Evolutionary conservation across 306 rosid genomes (phyloP).

Genomic region (Adenanthera pavonina): DNA sequence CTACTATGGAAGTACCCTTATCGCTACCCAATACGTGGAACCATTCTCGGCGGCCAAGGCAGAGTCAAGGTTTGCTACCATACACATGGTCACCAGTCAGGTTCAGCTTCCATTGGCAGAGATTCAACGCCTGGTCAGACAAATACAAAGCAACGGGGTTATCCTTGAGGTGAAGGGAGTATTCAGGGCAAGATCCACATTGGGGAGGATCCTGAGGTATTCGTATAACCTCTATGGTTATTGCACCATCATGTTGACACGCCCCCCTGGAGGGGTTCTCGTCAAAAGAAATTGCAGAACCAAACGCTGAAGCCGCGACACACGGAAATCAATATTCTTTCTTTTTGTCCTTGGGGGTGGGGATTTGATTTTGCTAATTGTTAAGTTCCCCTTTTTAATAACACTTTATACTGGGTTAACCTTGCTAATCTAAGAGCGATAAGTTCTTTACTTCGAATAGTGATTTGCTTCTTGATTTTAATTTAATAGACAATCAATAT

Average conservation of each 20-base stretch:
- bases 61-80: slow-evolving; percentile 54
- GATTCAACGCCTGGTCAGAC: slow-evolving; percentile 60
- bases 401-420: slow-evolving; percentile 28
- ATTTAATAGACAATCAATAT: slow-evolving; percentile 6
- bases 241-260: slow-evolving; percentile 60
- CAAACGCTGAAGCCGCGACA: slow-evolving; percentile 46
- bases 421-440: slow-evolving; percentile 5
- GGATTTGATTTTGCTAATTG: slow-evolving; percentile 38
- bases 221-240: slow-evolving; percentile 65
- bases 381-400: slow-evolving; percentile 38
- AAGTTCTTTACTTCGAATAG: slow-evolving; percentile 35
- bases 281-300: slow-evolving; percentile 66
- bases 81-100: slow-evolving; percentile 78
- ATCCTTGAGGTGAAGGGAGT: slow-evolving; percentile 59
- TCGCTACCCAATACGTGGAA: slow-evolving; percentile 67
- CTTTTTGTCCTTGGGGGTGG: slow-evolving; percentile 24
- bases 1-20: slow-evolving; percentile 69
- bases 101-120: slow-evolving; percentile 68
- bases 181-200: slow-evolving; percentile 70
- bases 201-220: slow-evolving; percentile 74
- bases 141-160: slow-evolving; percentile 67
- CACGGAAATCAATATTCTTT: slow-evolving; percentile 28
- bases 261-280: slow-evolving; percentile 81
- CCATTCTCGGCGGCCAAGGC: slow-evolving; percentile 73
- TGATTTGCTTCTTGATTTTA: slow-evolving; percentile 31